Conservation (phyloP, 129 eudicot genomes). For the Chrysanthemum makinoi region DNA sequence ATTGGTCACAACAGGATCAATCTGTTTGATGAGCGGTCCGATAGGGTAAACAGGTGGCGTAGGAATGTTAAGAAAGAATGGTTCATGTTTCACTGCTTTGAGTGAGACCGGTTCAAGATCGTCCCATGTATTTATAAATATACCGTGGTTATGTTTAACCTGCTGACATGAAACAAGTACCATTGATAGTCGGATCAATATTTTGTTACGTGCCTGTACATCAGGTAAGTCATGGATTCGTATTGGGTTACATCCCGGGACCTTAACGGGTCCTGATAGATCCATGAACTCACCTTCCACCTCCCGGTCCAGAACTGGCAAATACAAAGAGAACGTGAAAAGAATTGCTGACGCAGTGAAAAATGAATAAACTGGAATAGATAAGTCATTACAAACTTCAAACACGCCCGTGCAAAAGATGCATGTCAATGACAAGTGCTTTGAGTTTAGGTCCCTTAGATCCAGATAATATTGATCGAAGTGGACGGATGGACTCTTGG, state of each 20-base stretch:
- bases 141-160: slow-evolving; percentile 37
- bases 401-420: slow-evolving; percentile 42
- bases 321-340: slow-evolving; percentile 38
- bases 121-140: slow-evolving; percentile 48
- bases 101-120: slow-evolving; percentile 41
- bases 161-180: slow-evolving; percentile 31
- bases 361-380: slow-evolving; percentile 39
- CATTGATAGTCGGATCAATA: slow-evolving; percentile 29
- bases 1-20: slow-evolving; percentile 11
- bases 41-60: slow-evolving; percentile 42
- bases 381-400: slow-evolving; percentile 31
- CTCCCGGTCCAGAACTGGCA: slow-evolving; percentile 38
- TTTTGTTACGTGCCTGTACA: slow-evolving; percentile 24
- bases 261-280: slow-evolving; percentile 28
- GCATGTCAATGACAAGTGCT: slow-evolving; percentile 47
- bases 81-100: slow-evolving; percentile 24
- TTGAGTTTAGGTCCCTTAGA: slow-evolving; percentile 16
- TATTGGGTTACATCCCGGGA: slow-evolving; percentile 48
- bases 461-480: slow-evolving; percentile 20
- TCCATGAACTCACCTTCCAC: slow-evolving; percentile 50
- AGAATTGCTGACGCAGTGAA: slow-evolving; percentile 31
- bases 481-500: slow-evolving; percentile 37
- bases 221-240: slow-evolving; percentile 35
- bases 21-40: slow-evolving; percentile 44
- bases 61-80: slow-evolving; percentile 22